phyloP scores from a whole-genome alignment of 2,329 filamentous ascomycete genomes.

The Incumbomyces lentus region DNA sequence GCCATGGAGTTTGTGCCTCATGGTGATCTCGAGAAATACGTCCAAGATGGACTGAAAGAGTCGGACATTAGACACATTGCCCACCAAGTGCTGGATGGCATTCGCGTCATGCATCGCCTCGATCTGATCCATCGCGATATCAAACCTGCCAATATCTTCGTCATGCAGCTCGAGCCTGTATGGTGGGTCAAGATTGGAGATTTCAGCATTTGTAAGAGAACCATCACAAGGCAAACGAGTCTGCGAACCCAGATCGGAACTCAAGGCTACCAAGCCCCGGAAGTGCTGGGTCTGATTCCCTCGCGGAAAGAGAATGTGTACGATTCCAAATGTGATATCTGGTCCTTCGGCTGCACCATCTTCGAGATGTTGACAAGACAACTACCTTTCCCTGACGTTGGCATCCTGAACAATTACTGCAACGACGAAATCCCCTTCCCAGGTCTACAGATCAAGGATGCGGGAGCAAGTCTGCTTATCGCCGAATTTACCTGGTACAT shows the following conservation, averaged over 20 bases:
- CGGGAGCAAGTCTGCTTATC: too few relatives aligned
- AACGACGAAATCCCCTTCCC: not conserved
- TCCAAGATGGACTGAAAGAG: slow-evolving; percentile 14
- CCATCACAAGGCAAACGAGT: not conserved
- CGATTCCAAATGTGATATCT: slow-evolving; percentile 1
- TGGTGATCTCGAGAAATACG: slow-evolving; percentile 27
- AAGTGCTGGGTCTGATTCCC: not conserved
- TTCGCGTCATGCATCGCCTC: slow-evolving; percentile 28
- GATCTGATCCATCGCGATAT: slow-evolving; percentile 30
- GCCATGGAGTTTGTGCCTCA: slow-evolving; percentile 30
- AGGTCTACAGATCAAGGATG: too few relatives aligned
- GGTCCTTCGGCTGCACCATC: not conserved
- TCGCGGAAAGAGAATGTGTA: not conserved
- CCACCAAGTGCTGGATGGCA: slow-evolving; percentile 26
- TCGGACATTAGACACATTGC: slow-evolving; percentile 2
- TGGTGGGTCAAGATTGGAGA: slow-evolving; percentile 3
- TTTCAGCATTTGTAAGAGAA: slow-evolving; percentile 5
- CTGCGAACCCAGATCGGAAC: slow-evolving; percentile 1
- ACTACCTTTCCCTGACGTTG: not conserved
- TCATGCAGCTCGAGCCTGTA: not conserved
- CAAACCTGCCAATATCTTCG: slow-evolving; percentile 22
- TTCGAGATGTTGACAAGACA: not conserved
- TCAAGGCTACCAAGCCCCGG: not conserved
- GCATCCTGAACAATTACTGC: not conserved
- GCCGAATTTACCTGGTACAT: too few relatives aligned